These are phyloP conservation scores for Pleurotus tuber-regium DNA, from an alignment of 768 basidiomycete species.

Conservation along the genomic window DNA sequence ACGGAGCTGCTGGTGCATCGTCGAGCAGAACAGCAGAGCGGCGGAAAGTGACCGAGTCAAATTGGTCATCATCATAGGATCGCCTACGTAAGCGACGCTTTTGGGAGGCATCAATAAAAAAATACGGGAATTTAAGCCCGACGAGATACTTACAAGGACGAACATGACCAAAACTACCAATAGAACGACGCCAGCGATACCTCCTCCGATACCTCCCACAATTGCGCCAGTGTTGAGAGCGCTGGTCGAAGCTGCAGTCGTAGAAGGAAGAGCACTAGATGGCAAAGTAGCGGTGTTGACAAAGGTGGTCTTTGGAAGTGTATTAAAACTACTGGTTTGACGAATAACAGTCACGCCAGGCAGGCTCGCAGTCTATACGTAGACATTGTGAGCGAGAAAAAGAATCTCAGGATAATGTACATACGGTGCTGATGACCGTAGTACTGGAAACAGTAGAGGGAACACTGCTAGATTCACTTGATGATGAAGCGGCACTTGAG, in stretches of 20 bases:
- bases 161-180: slow-evolving; percentile 42
- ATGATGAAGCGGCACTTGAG: neutral
- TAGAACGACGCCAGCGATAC: slow-evolving; percentile 38
- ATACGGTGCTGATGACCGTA: neutral
- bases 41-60: slow-evolving; percentile 58
- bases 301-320: slow-evolving; percentile 3
- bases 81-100: slow-evolving; percentile 42
- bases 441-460: neutral
- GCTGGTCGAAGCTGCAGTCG: slow-evolving; percentile 12
- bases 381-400: neutral
- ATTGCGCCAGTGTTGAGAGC: slow-evolving; percentile 28
- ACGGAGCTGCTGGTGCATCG: slow-evolving; percentile 39
- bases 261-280: slow-evolving; percentile 14
- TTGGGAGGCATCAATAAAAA: slow-evolving; percentile 2
- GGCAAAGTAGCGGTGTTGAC: neutral
- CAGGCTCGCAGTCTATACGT: neutral
- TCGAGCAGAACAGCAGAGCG: slow-evolving; percentile 61
- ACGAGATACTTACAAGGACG: slow-evolving; percentile 38
- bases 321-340: slow-evolving; percentile 4
- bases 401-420: neutral
- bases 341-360: neutral
- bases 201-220: slow-evolving; percentile 45
- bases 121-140: slow-evolving; percentile 1
- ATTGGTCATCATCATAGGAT: slow-evolving; percentile 39
- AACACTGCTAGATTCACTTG: neutral